phyloP scores from a whole-genome alignment of 2,329 filamentous ascomycete species.

The Pseudofabraea citricarpa region DNA sequence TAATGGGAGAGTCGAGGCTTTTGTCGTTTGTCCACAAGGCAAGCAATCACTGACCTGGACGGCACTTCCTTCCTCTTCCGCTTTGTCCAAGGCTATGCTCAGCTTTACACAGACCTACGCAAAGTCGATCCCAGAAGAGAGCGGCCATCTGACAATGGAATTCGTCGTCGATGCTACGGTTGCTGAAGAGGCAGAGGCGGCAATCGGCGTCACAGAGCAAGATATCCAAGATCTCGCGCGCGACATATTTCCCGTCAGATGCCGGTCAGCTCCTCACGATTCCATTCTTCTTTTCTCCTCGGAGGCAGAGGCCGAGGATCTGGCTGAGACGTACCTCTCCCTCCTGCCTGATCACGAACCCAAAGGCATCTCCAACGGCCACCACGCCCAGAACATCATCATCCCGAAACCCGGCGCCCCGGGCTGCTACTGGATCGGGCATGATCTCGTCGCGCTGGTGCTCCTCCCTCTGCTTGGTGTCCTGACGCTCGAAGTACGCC shows the following conservation, averaged over 20 bases:
- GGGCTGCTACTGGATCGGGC: slow-evolving; percentile 58
- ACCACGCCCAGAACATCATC: neutral
- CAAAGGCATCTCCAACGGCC: neutral
- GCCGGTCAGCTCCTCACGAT: slow-evolving; percentile 63
- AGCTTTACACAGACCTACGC: slow-evolving; percentile 57
- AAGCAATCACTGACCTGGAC: slow-evolving; percentile 61
- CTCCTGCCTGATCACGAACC: slow-evolving; percentile 27
- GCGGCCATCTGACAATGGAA: slow-evolving; percentile 67
- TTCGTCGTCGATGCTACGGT: slow-evolving; percentile 48
- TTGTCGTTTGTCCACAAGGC: slow-evolving; percentile 58
- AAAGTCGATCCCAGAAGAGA: slow-evolving; percentile 44
- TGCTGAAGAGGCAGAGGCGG: neutral
- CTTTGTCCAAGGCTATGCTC: slow-evolving; percentile 53
- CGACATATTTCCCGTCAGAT: slow-evolving; percentile 60
- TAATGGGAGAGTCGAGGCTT: slow-evolving; percentile 55
- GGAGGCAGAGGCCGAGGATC: slow-evolving; percentile 32
- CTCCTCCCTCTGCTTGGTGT: slow-evolving; percentile 37
- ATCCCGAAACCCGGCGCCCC: slow-evolving; percentile 15
- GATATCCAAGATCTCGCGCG: slow-evolving; percentile 18
- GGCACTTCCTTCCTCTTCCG: slow-evolving; percentile 46
- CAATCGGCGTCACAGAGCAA: neutral
- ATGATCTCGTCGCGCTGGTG: slow-evolving; percentile 51
- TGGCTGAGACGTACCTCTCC: slow-evolving; percentile 43
- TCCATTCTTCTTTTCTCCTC: slow-evolving; percentile 60
- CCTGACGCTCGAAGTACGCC: slow-evolving; percentile 13